Base-by-base conservation (phyloP, 2,329 filamentous ascomycete species). In the Fusarium sp. region DNA sequence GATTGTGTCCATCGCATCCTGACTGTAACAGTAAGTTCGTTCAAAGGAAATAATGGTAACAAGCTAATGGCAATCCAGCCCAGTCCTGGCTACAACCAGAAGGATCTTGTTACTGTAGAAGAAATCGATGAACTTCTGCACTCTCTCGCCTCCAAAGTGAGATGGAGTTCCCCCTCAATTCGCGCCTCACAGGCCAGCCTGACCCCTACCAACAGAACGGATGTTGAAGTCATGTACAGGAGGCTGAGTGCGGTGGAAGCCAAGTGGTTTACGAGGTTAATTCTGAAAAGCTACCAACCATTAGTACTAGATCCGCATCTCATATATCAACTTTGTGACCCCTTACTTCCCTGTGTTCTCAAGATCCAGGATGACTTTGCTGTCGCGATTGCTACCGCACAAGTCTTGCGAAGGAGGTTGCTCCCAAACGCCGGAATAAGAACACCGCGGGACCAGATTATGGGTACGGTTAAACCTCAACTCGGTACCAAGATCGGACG, bases 191-290 rank as follows among this genome's bases (percentile, higher is more conserved):
- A 74, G 32, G 64, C 74, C 16, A 71, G 63, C 56, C 34, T 73
- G 32, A 64, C 70, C 23, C 41, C 60, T 53, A 51, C 71, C 42
- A 82, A 72, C 74, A 86, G 74, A 78, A 79, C 81, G 7, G 77
- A 84, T 5, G 78, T 95, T 2, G 82, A 83, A 21, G 76, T 77
- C 0, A 75, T 94, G 2, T 92, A 92, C 73, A 82, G 80, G 30
- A 86, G 87, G 10, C 76, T 93, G 12, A 83, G 83, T 47, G 87
- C 92, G 5, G 83, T 84, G 45, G 92, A 97, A 75, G 91, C 90
- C 6, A 97, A 97, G 80, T 98, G 94, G 94, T 84, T 97, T 13
- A 92, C 92, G 0, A 87, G 94, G 5, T 82, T 98, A 30, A 84
- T 97, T 8, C 82, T 97, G 28, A 96, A 97, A 75, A 87, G 90